A percentile compares a stretch with the other conserved stretches of the same genome.
Conservation (phyloP, 2,329 filamentous ascomycete genomes). For the Myriosclerotinia duriaeana region DNA sequence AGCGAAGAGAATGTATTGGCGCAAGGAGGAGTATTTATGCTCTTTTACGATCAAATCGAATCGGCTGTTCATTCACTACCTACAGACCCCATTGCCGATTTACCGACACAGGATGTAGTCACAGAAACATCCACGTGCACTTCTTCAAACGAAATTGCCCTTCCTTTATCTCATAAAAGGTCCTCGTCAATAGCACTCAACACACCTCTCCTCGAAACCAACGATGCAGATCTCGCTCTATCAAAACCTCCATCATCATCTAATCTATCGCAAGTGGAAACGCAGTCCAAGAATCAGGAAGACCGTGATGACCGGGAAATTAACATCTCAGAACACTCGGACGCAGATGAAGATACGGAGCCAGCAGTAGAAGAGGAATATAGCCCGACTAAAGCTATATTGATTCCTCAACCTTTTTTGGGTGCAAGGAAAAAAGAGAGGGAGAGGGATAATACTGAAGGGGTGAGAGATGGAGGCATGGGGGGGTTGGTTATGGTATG, state of each 20-base stretch:
- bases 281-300: neutral
- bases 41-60: constrained; percentile 84
- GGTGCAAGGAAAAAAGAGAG: constrained; percentile 1
- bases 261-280: neutral
- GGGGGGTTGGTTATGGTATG: constrained; percentile 13
- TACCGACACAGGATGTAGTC: neutral
- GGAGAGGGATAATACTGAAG: constrained; percentile 7
- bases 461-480: constrained; percentile 5
- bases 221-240: neutral
- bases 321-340: neutral
- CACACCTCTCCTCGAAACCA: neutral
- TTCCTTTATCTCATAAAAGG: neutral
- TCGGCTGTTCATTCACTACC: constrained; percentile 33
- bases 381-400: constrained; percentile 11
- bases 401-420: neutral
- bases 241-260: constrained; percentile 3
- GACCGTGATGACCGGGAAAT: neutral
- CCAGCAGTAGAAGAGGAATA: neutral
- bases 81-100: neutral
- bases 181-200: neutral
- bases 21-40: constrained; percentile 87
- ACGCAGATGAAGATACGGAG: constrained; percentile 2
- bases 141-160: neutral
- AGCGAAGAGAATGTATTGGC: constrained; percentile 70
- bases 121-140: neutral